Percentiles rank a stretch among this genome's conserved stretches.
Conservation (phyloP, 192 early-diverging fungal genomes). For the Podila verticillata region DNA sequence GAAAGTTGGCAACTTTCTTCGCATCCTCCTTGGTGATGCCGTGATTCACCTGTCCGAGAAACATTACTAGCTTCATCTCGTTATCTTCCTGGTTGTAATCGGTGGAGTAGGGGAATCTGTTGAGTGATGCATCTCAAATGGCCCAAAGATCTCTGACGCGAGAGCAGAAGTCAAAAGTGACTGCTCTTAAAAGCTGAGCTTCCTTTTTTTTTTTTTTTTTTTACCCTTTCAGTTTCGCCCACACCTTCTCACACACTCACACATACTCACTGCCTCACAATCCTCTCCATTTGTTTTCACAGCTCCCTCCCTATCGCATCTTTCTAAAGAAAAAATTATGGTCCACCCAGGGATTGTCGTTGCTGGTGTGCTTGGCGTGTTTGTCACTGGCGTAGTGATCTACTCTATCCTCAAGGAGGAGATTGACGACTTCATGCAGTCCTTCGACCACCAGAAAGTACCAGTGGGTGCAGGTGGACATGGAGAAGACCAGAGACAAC, state of each 20-base stretch:
- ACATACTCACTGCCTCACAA: background rate
- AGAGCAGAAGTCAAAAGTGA: too few species aligned
- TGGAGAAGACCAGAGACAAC: background rate
- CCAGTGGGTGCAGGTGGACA: constrained; percentile 1
- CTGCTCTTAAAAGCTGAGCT: too few species aligned
- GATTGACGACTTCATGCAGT: constrained; percentile 9
- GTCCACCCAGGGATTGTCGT: constrained; percentile 39
- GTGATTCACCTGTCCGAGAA: constrained; percentile 35
- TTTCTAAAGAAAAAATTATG: constrained; percentile 7
- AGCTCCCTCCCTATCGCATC: background rate
- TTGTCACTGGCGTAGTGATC: constrained; percentile 37
- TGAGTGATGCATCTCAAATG: too few species aligned
- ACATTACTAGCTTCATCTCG: constrained; percentile 32
- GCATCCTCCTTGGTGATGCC: constrained; percentile 24
- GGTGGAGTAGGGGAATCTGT: too few species aligned
- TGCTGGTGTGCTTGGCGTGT: constrained; percentile 26
- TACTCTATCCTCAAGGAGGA: constrained; percentile 36
- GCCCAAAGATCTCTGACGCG: too few species aligned
- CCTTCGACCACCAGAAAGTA: constrained; percentile 20
- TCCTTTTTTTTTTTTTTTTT: background rate
- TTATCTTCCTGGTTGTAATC: background rate
- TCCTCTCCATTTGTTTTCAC: background rate
- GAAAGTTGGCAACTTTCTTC: constrained; percentile 17
- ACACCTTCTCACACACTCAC: background rate
- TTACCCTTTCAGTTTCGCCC: background rate